phyloP scores from a whole-genome alignment of 768 basidiomycete species.

The Phaffia tasmanica region DNA sequence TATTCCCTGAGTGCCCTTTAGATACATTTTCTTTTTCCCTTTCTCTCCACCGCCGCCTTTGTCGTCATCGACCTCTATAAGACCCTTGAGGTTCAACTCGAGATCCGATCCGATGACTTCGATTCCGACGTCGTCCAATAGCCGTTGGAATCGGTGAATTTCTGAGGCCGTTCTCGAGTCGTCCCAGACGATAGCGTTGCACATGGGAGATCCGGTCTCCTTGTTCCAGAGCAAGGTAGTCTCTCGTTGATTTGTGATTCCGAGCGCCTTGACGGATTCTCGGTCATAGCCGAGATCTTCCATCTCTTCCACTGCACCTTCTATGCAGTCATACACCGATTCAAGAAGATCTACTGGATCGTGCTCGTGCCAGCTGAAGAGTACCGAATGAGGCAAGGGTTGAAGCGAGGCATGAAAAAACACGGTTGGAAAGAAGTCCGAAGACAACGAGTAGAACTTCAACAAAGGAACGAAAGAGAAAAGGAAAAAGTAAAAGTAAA shows the following conservation, averaged over 20 bases:
- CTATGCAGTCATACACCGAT: conserved; percentile 63
- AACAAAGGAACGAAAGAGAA: background rate
- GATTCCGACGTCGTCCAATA: conserved; percentile 62
- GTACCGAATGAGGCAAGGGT: conserved; percentile 33
- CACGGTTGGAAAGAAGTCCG: background rate
- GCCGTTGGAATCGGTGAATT: conserved; percentile 66
- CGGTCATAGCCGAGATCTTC: conserved; percentile 64
- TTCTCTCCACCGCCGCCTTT: conserved; percentile 24
- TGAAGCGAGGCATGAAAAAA: background rate
- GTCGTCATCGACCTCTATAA: conserved; percentile 39
- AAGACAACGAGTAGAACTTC: background rate
- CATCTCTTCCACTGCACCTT: conserved; percentile 56
- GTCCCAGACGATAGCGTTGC: conserved; percentile 73
- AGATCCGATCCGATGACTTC: conserved; percentile 62
- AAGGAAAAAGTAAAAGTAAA: no score
- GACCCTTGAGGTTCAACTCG: conserved; percentile 51
- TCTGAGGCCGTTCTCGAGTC: conserved; percentile 82
- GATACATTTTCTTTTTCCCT: conserved; percentile 32
- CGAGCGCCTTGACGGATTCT: conserved; percentile 80
- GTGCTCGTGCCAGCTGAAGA: conserved; percentile 86
- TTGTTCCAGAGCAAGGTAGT: conserved; percentile 90
- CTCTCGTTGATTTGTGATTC: conserved; percentile 91
- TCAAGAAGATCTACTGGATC: conserved; percentile 70
- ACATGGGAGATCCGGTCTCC: conserved; percentile 75
- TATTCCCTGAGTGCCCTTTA: conserved; percentile 43